Evolutionary conservation across 306 rosid genomes (phyloP).

Genomic region (Cucurbita maxima): DNA sequence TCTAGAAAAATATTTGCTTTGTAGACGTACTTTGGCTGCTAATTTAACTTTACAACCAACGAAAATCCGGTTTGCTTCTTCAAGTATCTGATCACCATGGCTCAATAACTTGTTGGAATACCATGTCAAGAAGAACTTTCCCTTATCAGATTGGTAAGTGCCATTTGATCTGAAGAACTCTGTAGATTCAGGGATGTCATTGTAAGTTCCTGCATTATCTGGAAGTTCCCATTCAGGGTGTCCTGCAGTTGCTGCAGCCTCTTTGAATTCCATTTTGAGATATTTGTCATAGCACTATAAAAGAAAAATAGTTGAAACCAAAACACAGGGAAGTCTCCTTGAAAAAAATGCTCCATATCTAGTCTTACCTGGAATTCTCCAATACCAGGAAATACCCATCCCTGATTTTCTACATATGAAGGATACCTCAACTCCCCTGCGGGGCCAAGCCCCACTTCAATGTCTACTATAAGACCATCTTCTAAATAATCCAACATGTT

Average conservation of each 20-base stretch:
- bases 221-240: constrained; percentile 85
- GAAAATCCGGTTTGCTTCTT: constrained; percentile 67
- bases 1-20: background rate
- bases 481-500: constrained; percentile 57
- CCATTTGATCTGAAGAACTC: constrained; percentile 59
- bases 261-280: constrained; percentile 59
- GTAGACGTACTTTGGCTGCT: constrained; percentile 60
- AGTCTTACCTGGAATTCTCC: constrained; percentile 86
- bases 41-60: constrained; percentile 59
- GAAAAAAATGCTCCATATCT: background rate
- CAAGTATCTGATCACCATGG: constrained; percentile 78
- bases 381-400: constrained; percentile 84
- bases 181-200: constrained; percentile 55
- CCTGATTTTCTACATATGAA: constrained; percentile 39
- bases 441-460: constrained; percentile 92
- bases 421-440: constrained; percentile 92
- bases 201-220: constrained; percentile 56
- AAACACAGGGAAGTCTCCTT: background rate
- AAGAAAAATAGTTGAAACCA: background rate
- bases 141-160: constrained; percentile 47
- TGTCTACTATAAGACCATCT: constrained; percentile 53
- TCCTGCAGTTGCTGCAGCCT: constrained; percentile 40
- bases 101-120: constrained; percentile 60
- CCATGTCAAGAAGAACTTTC: constrained; percentile 79
- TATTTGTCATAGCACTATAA: constrained; percentile 79